Evolutionary conservation across 148 eudicot genomes (phyloP).

Genomic region (Rhododendron ovatum): DNA sequence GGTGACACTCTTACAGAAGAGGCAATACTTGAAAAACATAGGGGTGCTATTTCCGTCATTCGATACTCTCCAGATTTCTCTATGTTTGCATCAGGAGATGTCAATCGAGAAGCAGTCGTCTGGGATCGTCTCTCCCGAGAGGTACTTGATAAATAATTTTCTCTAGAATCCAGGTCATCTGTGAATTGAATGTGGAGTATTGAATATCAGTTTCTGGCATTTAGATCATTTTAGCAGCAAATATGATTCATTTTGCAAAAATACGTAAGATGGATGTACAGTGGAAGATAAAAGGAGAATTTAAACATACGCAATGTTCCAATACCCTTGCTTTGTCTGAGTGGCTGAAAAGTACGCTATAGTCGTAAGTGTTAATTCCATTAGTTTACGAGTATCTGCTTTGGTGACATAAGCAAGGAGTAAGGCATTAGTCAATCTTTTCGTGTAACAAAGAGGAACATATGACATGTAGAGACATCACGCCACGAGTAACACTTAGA

Average conservation of each 20-base stretch:
- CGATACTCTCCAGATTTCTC: slow-evolving; percentile 86
- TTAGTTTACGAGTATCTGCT: background rate
- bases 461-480: background rate
- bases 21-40: slow-evolving; percentile 82
- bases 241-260: background rate
- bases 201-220: background rate
- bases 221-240: slow-evolving; percentile 1
- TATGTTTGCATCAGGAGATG: slow-evolving; percentile 93
- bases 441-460: background rate
- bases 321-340: background rate
- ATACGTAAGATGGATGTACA: background rate
- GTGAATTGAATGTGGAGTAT: background rate
- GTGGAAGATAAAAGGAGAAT: background rate
- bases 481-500: background rate
- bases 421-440: background rate
- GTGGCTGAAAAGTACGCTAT: background rate
- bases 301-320: background rate
- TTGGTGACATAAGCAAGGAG: background rate
- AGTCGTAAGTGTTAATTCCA: background rate
- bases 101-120: slow-evolving; percentile 89
- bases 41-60: slow-evolving; percentile 82
- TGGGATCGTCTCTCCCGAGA: slow-evolving; percentile 82
- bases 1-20: slow-evolving; percentile 79
- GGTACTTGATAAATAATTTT: slow-evolving; percentile 34
- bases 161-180: background rate